A percentile compares a stretch with the other conserved stretches of the same genome.
phyloP scores from a whole-genome alignment of 345 rosid species.

The Gossypium anomalum region DNA sequence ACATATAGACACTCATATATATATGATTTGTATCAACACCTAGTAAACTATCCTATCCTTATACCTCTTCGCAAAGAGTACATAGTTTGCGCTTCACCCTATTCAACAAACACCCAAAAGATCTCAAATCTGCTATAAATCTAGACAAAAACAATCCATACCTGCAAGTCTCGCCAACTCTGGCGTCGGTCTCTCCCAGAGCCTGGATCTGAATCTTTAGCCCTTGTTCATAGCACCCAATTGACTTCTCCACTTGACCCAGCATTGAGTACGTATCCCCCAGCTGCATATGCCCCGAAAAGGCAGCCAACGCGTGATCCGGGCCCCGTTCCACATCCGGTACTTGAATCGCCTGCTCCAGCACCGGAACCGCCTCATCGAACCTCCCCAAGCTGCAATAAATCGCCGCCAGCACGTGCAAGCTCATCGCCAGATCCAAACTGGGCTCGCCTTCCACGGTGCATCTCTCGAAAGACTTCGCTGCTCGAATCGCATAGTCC shows the following conservation, averaged over 20 bases:
- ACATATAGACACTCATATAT: no score
- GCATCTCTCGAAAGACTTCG: slow-evolving; percentile 85
- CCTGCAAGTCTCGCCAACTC: slow-evolving; percentile 99
- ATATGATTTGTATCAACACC: neutral
- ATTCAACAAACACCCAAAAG: neutral
- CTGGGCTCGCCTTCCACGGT: slow-evolving; percentile 74
- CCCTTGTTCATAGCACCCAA: slow-evolving; percentile 79
- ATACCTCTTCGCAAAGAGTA: neutral
- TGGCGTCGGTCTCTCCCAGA: slow-evolving; percentile 86
- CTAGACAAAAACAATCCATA: slow-evolving; percentile 11
- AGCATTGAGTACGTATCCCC: slow-evolving; percentile 92
- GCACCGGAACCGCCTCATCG: slow-evolving; percentile 86
- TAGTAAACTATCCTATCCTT: neutral
- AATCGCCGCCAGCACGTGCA: slow-evolving; percentile 91
- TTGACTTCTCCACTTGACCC: slow-evolving; percentile 88
- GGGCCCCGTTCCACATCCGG: slow-evolving; percentile 68
- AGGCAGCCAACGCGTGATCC: slow-evolving; percentile 88
- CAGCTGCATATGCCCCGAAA: slow-evolving; percentile 93
- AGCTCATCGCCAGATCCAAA: slow-evolving; percentile 90
- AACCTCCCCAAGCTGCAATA: slow-evolving; percentile 91
- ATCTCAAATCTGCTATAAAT: neutral
- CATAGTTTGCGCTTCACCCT: neutral
- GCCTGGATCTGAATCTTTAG: slow-evolving; percentile 94
- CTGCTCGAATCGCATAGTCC: slow-evolving; percentile 87
- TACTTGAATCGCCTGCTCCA: slow-evolving; percentile 77